Evolutionary conservation across 2,329 filamentous ascomycete genomes (phyloP).

Genomic region (Elsinoe fawcettii): DNA sequence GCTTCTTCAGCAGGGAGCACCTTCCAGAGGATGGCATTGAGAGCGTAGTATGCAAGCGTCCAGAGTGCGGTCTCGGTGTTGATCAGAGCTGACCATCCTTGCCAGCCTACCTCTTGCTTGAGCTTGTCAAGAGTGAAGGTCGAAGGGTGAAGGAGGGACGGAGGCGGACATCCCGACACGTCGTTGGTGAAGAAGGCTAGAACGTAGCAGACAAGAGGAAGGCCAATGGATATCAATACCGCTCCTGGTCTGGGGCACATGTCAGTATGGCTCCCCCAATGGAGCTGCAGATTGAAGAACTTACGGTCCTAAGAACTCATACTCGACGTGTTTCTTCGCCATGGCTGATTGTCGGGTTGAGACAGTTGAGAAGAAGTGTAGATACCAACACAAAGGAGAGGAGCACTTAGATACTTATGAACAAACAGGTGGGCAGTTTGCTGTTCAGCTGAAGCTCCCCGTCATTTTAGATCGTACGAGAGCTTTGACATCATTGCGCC

Average conservation of each 20-base stretch:
- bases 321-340: constrained; percentile 27
- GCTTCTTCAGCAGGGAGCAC: constrained; percentile 66
- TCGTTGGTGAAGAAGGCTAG: constrained; percentile 89
- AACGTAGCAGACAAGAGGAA: constrained; percentile 70
- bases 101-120: constrained; percentile 78
- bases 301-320: constrained; percentile 45
- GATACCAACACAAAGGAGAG: not conserved
- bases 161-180: constrained; percentile 79
- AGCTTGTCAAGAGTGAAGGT: constrained; percentile 52
- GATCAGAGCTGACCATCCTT: constrained; percentile 62
- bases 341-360: not conserved
- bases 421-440: not conserved
- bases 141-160: constrained; percentile 63
- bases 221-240: constrained; percentile 66
- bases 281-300: constrained; percentile 21
- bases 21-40: constrained; percentile 67
- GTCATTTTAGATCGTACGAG: constrained; percentile 3
- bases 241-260: constrained; percentile 63
- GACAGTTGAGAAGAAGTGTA: not conserved
- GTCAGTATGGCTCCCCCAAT: not conserved
- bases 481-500: constrained; percentile 1
- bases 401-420: not conserved
- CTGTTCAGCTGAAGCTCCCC: not conserved
- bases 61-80: constrained; percentile 63
- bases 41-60: constrained; percentile 66